A percentile compares a stretch with the other conserved stretches of the same genome.
phyloP scores from a whole-genome alignment of 805 yeast species.

The Pichia thaimueangensis region DNA sequence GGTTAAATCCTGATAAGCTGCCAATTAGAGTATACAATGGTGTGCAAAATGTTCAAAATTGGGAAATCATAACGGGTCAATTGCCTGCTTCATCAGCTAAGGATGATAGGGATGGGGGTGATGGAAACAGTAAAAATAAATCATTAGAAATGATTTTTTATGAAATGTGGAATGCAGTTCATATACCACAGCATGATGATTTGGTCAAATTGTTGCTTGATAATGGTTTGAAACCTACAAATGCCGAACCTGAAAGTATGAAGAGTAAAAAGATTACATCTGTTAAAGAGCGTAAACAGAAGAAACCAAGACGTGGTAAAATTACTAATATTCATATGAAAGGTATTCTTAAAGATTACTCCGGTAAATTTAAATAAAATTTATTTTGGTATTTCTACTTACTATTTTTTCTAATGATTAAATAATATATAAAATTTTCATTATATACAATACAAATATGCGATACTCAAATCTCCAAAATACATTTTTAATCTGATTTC shows the following conservation, averaged over 20 bases:
- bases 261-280: conserved; percentile 54
- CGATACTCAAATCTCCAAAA: too few species aligned
- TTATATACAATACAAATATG: too few species aligned
- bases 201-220: conserved; percentile 72
- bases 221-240: conserved; percentile 91
- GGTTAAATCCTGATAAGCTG: conserved; percentile 76
- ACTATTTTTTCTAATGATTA: too few species aligned
- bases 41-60: conserved; percentile 6
- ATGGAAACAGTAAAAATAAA: conserved; percentile 25
- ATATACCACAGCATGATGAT: conserved; percentile 76
- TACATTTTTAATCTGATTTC: conserved; percentile 2
- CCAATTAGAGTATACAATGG: conserved; percentile 17
- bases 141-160: conserved; percentile 76
- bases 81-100: not conserved
- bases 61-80: conserved; percentile 10
- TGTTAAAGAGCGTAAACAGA: conserved; percentile 65
- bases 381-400: too few species aligned
- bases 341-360: conserved; percentile 86
- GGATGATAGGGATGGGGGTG: not conserved
- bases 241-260: conserved; percentile 94
- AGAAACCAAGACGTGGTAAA: conserved; percentile 89
- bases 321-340: conserved; percentile 95
- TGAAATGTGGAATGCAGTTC: conserved; percentile 70
- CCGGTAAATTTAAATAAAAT: conserved; percentile 25
- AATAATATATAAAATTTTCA: too few species aligned